A percentile compares a stretch with the other conserved stretches of the same genome.
These are phyloP conservation scores for Corchorus capsularis DNA, from an alignment of 345 rosid species.

Conservation along the genomic window DNA sequence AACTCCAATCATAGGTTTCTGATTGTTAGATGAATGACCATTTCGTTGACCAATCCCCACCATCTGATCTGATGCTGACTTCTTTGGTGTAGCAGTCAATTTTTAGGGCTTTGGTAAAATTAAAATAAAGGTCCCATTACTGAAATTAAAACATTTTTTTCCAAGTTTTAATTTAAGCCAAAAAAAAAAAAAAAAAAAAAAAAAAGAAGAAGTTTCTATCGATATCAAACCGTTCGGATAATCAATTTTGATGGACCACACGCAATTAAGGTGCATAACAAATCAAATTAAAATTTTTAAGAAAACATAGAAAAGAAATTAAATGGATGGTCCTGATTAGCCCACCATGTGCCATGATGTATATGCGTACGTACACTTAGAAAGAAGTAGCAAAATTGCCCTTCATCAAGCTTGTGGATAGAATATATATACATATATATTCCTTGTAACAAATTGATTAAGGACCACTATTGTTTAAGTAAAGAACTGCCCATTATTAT, in stretches of 20 bases:
- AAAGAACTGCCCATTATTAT: not conserved
- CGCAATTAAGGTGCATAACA: not conserved
- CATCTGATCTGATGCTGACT: slow-evolving; percentile 34
- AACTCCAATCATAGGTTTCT: slow-evolving; percentile 10
- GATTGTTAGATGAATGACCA: slow-evolving; percentile 13
- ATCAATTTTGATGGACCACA: slow-evolving; percentile 42
- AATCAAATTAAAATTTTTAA: not conserved
- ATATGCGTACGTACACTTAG: not conserved
- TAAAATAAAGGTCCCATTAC: slow-evolving; percentile 26
- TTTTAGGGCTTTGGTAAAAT: slow-evolving; percentile 3
- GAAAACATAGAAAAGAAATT: not conserved
- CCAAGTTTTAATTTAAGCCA: no score
- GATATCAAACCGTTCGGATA: slow-evolving; percentile 31
- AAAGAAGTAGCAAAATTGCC: not conserved
- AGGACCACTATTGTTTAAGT: slow-evolving; percentile 8
- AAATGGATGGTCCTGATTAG: slow-evolving; percentile 38
- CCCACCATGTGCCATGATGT: slow-evolving; percentile 27
- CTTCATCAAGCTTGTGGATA: not conserved
- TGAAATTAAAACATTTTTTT: not conserved
- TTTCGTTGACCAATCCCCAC: slow-evolving; percentile 22
- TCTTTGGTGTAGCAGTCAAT: slow-evolving; percentile 14
- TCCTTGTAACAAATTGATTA: not conserved
- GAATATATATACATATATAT: not conserved
- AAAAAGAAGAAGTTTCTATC: slow-evolving; percentile 2
- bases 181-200: not conserved